A percentile compares a stretch with the other conserved stretches of the same genome.
Conservation (phyloP, 805 yeast species). For the Pichia insulana region DNA sequence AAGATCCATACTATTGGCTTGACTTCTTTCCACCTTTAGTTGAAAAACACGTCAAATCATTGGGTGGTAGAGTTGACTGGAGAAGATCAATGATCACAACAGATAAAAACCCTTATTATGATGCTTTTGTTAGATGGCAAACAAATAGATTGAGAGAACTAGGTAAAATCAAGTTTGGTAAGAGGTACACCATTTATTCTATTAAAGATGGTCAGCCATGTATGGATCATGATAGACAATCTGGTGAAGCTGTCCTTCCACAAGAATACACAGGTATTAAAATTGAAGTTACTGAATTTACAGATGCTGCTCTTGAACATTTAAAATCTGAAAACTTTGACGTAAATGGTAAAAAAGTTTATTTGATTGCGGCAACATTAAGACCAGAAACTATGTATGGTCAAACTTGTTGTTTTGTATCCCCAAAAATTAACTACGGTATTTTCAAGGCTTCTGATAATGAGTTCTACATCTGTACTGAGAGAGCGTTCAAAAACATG, state of each 20-base stretch:
- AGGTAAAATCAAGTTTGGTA: slow-evolving; percentile 95
- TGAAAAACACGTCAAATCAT: slow-evolving; percentile 62
- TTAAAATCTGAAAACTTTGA: slow-evolving; percentile 43
- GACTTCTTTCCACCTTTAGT: slow-evolving; percentile 86
- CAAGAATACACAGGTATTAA: slow-evolving; percentile 95
- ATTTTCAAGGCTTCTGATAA: slow-evolving; percentile 75
- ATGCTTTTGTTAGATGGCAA: slow-evolving; percentile 94
- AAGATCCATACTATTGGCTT: slow-evolving; percentile 90
- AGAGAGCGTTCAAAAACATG: slow-evolving; percentile 97
- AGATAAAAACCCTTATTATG: slow-evolving; percentile 90
- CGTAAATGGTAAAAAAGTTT: slow-evolving; percentile 52
- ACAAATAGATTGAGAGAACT: slow-evolving; percentile 76
- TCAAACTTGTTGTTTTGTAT: slow-evolving; percentile 95
- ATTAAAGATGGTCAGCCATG: slow-evolving; percentile 99
- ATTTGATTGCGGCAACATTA: slow-evolving; percentile 89
- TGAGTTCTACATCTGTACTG: slow-evolving; percentile 76
- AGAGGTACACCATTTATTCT: slow-evolving; percentile 94
- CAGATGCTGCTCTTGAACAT: slow-evolving; percentile 45
- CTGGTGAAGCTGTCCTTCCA: slow-evolving; percentile 95
- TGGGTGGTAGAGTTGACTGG: slow-evolving; percentile 97
- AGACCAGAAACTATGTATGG: slow-evolving; percentile 99
- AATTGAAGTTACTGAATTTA: slow-evolving; percentile 59
- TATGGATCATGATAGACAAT: slow-evolving; percentile 96
- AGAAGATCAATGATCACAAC: slow-evolving; percentile 94
- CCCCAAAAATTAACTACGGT: slow-evolving; percentile 91